Base-by-base conservation (phyloP, 2,329 filamentous ascomycete species). In the Sporothrix pseudoabietina region DNA sequence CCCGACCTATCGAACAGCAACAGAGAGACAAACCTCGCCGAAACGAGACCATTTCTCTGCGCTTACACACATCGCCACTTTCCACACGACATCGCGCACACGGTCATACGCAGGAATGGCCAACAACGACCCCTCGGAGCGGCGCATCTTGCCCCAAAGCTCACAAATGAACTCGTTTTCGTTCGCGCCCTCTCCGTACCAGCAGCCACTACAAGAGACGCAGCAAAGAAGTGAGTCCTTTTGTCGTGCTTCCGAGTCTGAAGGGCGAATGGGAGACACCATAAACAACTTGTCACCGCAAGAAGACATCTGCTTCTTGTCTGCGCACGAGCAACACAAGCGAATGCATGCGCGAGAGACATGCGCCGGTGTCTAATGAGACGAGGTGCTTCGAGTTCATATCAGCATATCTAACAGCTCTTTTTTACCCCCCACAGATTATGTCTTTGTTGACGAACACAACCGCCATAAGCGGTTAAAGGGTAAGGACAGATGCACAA, bases 361-460 rank as follows among this genome's bases (percentile, higher is more conserved):
- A 14, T 55, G 52, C n/a, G 52, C 52, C 7, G 52, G 22, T 3
- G 26, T 30, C 32, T 35, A 5, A 8, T 41, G 19, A 63, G 61
- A 66, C 14, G 35, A 61, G 57, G 57, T 7, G 7, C 32, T 9
- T 61, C 3, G 5, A 32, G 14, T 19, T 3, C 3, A n/a, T 12
- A 4, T 16, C 39, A 55, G 30, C 65, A 35, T 49, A 72, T 73
- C 81, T 84, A 77, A 84, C 78, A 57, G 44, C 73, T 73, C 14
- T 14, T 39, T 39, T 47, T 30, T 26, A 26, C 26, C 5, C 30
- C 72, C 72, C 76, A 71, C 80, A 97, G 94, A 98, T 82, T 98
- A 98, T 92, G 96, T 98, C 78, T 98, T 98, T 80, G 96, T 98
- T 73, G 95, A 98, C 82, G 95, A 98, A 82, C 96, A 98, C 83